These are phyloP conservation scores for Arxiozyma bovina DNA, from an alignment of 1,139 yeast genomes.

Conservation along the genomic window DNA sequence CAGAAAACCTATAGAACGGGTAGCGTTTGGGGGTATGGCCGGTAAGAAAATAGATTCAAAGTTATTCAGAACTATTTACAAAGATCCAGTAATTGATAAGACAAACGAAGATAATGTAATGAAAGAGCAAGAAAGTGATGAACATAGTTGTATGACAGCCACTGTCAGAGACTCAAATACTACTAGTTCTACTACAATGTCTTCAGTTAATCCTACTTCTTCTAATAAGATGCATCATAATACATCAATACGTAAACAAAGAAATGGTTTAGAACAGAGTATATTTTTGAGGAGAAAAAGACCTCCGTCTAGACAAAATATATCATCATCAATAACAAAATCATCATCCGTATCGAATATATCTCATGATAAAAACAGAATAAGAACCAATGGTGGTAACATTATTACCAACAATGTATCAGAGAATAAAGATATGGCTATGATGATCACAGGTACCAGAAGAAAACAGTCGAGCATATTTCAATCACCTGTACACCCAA, in stretches of 20 bases:
- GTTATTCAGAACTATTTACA: not conserved
- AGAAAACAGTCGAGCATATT: not conserved
- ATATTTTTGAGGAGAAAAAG: conserved; percentile 5
- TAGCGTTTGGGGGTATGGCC: conserved; percentile 25
- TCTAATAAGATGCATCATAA: not conserved
- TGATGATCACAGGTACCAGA: not conserved
- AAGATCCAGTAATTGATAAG: conserved; percentile 2
- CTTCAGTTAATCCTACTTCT: not conserved
- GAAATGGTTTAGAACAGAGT: conserved; percentile 3
- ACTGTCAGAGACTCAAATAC: not conserved
- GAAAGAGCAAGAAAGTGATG: not conserved
- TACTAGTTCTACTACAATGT: not conserved
- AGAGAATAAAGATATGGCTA: not conserved
- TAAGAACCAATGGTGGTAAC: too few relatives aligned
- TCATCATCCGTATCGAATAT: not conserved
- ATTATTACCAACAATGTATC: too few relatives aligned
- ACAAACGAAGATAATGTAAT: not conserved
- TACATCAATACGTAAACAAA: not conserved
- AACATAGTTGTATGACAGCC: not conserved
- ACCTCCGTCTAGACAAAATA: not conserved
- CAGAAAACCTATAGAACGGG: conserved; percentile 16
- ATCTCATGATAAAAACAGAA: too few relatives aligned
- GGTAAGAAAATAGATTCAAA: conserved; percentile 1
- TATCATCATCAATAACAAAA: not conserved
- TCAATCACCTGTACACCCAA: not conserved